Evolutionary conservation across 345 rosid genomes (phyloP), one percentile per base, ranked within the genome.

Genomic region (Populus davidiana): DNA sequence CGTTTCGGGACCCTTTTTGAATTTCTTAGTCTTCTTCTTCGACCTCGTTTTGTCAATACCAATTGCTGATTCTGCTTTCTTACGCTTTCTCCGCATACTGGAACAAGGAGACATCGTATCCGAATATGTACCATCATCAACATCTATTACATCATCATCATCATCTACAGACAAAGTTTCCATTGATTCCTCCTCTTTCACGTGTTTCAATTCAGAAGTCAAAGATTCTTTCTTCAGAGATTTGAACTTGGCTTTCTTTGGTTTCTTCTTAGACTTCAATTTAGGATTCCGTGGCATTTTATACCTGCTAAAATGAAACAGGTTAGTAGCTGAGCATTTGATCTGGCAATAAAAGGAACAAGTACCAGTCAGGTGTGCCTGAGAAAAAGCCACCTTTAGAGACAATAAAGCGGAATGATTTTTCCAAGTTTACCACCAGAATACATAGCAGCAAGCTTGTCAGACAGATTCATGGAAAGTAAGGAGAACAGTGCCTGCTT

Each of bases 211-310:
- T 77, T 87, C 96, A 78, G 92, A 88, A 88, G 88, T 77, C 67
- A 94, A 80, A 65, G 97, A 86, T 79, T 93, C 96, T 81, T 91
- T 96, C 88, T 92, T 94, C 78, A 94, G 85, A 77, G 98, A 96
- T 80, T 91, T 96, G 83, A 86, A 94, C 86, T 92, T 96, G 49
- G 97, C 87, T 87, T 96, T 96, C 89, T 92, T 96, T 20, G 87
- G 78, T 86, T 89, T 96, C 87, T 94, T 96, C 90, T 91, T 96
- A 79, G 95, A 82, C 88, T 90, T 96, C 5, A 93, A 83, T 83
- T 87, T 94, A 20, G 81, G 66, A 64, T 84, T 82, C 73, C 82
- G 88, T 10, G 85, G 82, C 78, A 38, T 80, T 76, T 86, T 93
- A 77, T 83, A 82, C 94, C 96, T 91, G 91, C 78, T n/a, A 71